phyloP scores from a whole-genome alignment of 441 rosid species.

The Jatropha podagrica region DNA sequence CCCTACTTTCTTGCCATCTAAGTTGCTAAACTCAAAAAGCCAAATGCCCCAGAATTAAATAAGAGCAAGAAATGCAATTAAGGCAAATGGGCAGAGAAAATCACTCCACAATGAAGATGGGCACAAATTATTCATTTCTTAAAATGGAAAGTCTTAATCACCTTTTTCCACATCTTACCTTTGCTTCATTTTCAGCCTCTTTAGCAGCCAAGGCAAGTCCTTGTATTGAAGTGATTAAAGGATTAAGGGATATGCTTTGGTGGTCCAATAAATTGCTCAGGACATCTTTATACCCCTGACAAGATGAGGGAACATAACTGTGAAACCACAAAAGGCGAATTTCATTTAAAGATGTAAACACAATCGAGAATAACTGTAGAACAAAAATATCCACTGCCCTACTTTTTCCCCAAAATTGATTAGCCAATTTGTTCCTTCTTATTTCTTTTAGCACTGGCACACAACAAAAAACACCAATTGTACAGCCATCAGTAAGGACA shows the following conservation, averaged over 20 bases:
- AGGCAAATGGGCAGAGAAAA: neutral
- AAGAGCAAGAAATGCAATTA: neutral
- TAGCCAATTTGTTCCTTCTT: neutral
- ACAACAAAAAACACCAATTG: neutral
- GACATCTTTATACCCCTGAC: conserved; percentile 45
- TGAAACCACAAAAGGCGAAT: neutral
- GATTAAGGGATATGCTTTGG: conserved; percentile 43
- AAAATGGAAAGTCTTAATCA: neutral
- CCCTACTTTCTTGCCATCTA: conserved; percentile 30
- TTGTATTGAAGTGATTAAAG: conserved; percentile 55
- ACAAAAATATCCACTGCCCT: neutral
- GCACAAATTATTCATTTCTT: neutral
- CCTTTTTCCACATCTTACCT: conserved; percentile 34
- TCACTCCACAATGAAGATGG: neutral
- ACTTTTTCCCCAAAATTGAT: neutral
- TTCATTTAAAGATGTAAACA: neutral
- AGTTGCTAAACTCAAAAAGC: conserved; percentile 44
- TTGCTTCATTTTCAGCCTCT: conserved; percentile 55
- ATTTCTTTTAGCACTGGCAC: neutral
- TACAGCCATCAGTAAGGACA: neutral
- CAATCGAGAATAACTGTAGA: neutral
- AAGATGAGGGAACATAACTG: conserved; percentile 5
- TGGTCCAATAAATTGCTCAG: conserved; percentile 52
- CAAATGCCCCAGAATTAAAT: neutral
- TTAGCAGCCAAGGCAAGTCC: conserved; percentile 54